A percentile compares a stretch with the other conserved stretches of the same genome.
Conservation (phyloP, 2,329 filamentous ascomycete genomes). For the Fusarium beomiforme region DNA sequence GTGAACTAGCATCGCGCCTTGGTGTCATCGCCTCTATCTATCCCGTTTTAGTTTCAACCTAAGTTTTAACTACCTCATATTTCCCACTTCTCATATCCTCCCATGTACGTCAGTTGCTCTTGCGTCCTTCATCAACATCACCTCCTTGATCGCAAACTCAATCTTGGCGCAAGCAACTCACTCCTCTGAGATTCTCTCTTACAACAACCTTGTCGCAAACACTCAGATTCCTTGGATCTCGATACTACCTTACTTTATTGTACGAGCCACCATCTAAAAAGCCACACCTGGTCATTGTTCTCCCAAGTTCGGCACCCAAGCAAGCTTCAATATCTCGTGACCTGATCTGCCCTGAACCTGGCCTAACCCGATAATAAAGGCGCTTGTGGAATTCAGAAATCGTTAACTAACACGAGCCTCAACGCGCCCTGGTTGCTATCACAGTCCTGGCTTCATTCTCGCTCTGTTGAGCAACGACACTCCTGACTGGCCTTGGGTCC, state of each 20-base stretch:
- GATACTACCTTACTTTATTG: constrained; percentile 3
- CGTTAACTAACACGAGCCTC: constrained; percentile 36
- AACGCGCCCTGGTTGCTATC: constrained; percentile 22
- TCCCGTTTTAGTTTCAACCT: constrained; percentile 25
- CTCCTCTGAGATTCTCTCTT: not conserved
- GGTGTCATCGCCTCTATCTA: constrained; percentile 29
- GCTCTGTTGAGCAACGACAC: constrained; percentile 22
- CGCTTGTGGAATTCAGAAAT: constrained; percentile 18
- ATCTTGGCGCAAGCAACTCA: not conserved
- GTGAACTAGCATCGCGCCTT: constrained; percentile 29
- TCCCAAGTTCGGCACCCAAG: constrained; percentile 16
- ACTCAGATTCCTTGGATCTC: not conserved
- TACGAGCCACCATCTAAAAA: constrained; percentile 21
- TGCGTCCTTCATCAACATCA: constrained; percentile 27
- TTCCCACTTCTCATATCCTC: constrained; percentile 31
- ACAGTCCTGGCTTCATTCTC: constrained; percentile 11
- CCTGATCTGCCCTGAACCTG: constrained; percentile 14
- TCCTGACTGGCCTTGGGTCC: constrained; percentile 14
- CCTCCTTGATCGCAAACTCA: constrained; percentile 4
- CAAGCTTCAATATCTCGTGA: constrained; percentile 31
- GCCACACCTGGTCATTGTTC: constrained; percentile 31
- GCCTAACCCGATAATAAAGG: constrained; percentile 5
- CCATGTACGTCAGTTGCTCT: constrained; percentile 15
- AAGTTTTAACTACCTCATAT: not conserved
- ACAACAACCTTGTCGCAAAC: not conserved